Percentiles rank a stretch among this genome's conserved stretches.
These are phyloP conservation scores for Populus hybrid DNA, from an alignment of 441 rosid genomes.

Conservation along the genomic window DNA sequence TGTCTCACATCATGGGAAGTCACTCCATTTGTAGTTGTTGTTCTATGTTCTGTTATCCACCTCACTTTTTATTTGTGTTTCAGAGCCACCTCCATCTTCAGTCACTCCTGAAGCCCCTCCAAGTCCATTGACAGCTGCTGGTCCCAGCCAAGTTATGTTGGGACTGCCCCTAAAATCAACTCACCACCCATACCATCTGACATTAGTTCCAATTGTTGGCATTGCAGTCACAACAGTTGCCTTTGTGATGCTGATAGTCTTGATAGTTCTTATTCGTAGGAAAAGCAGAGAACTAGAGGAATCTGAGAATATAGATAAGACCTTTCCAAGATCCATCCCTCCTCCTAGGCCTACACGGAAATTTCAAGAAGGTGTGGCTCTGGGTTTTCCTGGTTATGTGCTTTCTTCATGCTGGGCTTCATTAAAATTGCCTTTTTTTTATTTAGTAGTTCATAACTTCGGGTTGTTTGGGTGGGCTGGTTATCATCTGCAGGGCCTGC, in stretches of 20 bases:
- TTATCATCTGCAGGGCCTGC: conserved; percentile 52
- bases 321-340: conserved; percentile 50
- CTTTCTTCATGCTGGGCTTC: conserved; percentile 8
- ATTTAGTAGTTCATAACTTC: neutral
- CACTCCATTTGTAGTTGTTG: neutral
- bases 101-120: conserved; percentile 53
- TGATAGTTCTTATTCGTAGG: conserved; percentile 67
- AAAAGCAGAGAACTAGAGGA: conserved; percentile 67
- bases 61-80: conserved; percentile 16
- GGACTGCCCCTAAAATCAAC: conserved; percentile 37
- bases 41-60: conserved; percentile 1
- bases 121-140: conserved; percentile 48
- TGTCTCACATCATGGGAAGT: neutral
- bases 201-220: conserved; percentile 63
- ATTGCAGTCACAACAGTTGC: conserved; percentile 65
- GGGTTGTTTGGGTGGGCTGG: conserved; percentile 1
- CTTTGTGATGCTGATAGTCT: conserved; percentile 47
- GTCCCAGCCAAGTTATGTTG: conserved; percentile 58
- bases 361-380: conserved; percentile 62
- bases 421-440: neutral
- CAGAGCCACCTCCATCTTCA: conserved; percentile 50
- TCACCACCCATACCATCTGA: conserved; percentile 64
- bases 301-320: conserved; percentile 46
- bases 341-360: conserved; percentile 50
- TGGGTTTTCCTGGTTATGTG: neutral